Evolutionary conservation across 2,329 filamentous ascomycete genomes (phyloP).

Genomic region (Neonectria sp.): DNA sequence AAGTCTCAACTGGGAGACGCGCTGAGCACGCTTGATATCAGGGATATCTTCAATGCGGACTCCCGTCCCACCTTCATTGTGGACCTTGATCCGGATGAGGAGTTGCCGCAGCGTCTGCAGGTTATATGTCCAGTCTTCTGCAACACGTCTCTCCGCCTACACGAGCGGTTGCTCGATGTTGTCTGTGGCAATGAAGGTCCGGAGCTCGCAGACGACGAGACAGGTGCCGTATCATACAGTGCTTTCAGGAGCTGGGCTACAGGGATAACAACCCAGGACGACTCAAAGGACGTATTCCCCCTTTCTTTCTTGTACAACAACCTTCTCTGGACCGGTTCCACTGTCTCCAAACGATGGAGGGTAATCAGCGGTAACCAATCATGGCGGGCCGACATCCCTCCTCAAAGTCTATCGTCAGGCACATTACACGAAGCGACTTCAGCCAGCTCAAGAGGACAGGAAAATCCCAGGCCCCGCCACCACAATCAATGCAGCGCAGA

Average conservation of each 20-base stretch:
- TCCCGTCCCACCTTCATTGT: conserved; percentile 56
- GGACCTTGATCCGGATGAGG: conserved; percentile 55
- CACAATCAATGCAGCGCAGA: neutral
- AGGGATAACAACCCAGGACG: conserved; percentile 58
- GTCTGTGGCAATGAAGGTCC: conserved; percentile 38
- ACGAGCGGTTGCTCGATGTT: conserved; percentile 53
- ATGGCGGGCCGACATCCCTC: conserved; percentile 42
- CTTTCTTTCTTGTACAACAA: conserved; percentile 55
- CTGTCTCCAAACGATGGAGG: conserved; percentile 56
- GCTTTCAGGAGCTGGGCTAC: conserved; percentile 60
- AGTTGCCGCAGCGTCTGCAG: conserved; percentile 33
- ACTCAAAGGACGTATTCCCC: conserved; percentile 61
- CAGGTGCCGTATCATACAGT: conserved; percentile 41
- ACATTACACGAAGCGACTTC: conserved; percentile 6
- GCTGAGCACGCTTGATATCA: conserved; percentile 58
- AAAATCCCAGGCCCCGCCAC: neutral
- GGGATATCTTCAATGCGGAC: conserved; percentile 59
- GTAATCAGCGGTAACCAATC: conserved; percentile 58
- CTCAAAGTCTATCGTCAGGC: conserved; percentile 16
- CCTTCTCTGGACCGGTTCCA: conserved; percentile 57
- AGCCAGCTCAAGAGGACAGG: neutral
- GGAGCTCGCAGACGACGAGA: conserved; percentile 7
- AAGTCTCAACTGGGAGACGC: conserved; percentile 31
- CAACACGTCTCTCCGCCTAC: conserved; percentile 52
- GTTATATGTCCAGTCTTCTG: conserved; percentile 54